Evolutionary conservation across 2,329 filamentous ascomycete genomes (phyloP).

Genomic region (Ceratocystis albifundus): DNA sequence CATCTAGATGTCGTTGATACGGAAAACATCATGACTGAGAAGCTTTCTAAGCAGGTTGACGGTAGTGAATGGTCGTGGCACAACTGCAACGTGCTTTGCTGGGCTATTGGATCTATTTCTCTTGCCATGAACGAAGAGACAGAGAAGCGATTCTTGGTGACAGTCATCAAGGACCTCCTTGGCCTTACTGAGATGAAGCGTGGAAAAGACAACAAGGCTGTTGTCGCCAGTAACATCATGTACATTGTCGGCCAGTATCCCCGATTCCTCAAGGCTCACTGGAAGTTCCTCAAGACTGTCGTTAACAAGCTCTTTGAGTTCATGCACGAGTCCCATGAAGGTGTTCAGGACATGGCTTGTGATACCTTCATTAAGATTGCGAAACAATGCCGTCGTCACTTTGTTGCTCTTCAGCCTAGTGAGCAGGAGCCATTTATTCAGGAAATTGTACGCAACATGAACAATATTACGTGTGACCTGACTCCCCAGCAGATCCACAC

Average conservation of each 20-base stretch:
- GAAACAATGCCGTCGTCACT: constrained; percentile 93
- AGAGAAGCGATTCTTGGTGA: constrained; percentile 95
- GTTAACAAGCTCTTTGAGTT: constrained; percentile 99
- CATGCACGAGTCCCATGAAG: constrained; percentile 99
- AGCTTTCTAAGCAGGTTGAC: constrained; percentile 88
- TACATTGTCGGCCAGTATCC: constrained; percentile 99
- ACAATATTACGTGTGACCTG: constrained; percentile 89
- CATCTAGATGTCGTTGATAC: constrained; percentile 96
- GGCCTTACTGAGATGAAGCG: constrained; percentile 98
- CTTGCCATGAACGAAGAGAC: constrained; percentile 99
- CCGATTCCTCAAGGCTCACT: constrained; percentile 95
- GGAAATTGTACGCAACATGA: constrained; percentile 90
- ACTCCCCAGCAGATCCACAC: constrained; percentile 96
- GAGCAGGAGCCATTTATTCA: constrained; percentile 96
- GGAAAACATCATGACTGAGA: constrained; percentile 98
- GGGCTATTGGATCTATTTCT: constrained; percentile 97
- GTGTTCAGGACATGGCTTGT: constrained; percentile 99
- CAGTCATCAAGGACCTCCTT: constrained; percentile 94
- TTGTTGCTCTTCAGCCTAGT: constrained; percentile 87
- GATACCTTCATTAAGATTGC: constrained; percentile 99
- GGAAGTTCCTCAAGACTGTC: constrained; percentile 99
- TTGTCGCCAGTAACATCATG: constrained; percentile 99
- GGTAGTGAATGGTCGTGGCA: constrained; percentile 97
- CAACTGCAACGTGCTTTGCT: constrained; percentile 98
- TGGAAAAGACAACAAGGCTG: constrained; percentile 98